These are phyloP conservation scores for Eruca vesicaria DNA, from an alignment of 441 rosid species.

Conservation along the genomic window DNA sequence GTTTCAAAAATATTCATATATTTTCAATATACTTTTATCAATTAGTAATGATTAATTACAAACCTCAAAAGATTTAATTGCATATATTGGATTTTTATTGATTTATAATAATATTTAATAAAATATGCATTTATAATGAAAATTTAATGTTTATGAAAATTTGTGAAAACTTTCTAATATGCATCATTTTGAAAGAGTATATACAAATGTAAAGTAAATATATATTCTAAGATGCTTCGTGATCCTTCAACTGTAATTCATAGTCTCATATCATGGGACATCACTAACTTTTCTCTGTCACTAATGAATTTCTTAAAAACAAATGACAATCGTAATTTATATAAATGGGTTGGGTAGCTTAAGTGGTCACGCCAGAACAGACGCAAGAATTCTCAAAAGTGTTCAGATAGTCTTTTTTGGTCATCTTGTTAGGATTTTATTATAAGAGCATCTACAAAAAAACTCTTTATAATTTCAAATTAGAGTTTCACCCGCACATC, in stretches of 20 bases:
- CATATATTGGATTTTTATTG: too few relatives aligned
- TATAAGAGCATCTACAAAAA: too few relatives aligned
- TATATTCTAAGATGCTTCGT: neutral
- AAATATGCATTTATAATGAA: neutral
- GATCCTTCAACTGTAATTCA: conserved; percentile 5
- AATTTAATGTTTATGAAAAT: neutral
- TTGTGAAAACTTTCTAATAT: too few relatives aligned
- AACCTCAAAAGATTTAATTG: too few relatives aligned
- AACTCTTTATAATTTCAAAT: too few relatives aligned
- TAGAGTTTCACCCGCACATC: too few relatives aligned
- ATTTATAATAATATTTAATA: too few relatives aligned
- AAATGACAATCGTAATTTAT: neutral
- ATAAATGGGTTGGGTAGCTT: conserved; percentile 30
- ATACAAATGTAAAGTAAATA: neutral
- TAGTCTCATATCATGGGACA: conserved; percentile 10
- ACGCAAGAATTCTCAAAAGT: conserved; percentile 21
- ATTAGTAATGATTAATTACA: too few relatives aligned
- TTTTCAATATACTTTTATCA: too few relatives aligned
- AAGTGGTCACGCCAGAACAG: conserved; percentile 30
- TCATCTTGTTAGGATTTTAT: too few relatives aligned
- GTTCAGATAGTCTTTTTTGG: too few relatives aligned
- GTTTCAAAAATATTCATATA: too few relatives aligned
- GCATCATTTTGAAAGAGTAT: neutral
- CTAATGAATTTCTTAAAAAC: neutral
- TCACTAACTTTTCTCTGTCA: neutral